Conservation (phyloP, 495 filamentous ascomycete genomes). For the Podospora pseudopauciseta region DNA sequence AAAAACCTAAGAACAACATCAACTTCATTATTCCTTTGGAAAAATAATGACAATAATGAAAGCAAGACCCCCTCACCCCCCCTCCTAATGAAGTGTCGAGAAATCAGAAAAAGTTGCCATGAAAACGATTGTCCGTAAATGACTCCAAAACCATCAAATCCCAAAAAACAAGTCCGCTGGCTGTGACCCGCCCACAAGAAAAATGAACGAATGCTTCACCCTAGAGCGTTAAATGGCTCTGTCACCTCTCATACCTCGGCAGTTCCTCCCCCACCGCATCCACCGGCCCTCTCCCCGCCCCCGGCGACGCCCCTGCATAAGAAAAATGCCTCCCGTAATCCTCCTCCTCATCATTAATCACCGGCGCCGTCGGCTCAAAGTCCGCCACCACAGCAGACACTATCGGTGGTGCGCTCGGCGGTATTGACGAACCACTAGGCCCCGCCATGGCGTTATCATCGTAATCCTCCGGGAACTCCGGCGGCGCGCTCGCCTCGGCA, state of each 20-base stretch:
- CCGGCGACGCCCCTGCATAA: slow-evolving; percentile 26
- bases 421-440: slow-evolving; percentile 14
- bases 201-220: background rate
- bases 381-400: slow-evolving; percentile 11
- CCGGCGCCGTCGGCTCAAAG: slow-evolving; percentile 60
- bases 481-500: slow-evolving; percentile 67
- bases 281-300: slow-evolving; percentile 20
- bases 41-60: background rate
- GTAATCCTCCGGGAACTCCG: slow-evolving; percentile 49
- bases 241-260: slow-evolving; percentile 34
- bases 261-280: slow-evolving; percentile 35
- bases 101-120: slow-evolving; percentile 1
- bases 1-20: background rate
- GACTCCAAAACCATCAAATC: background rate
- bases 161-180: background rate
- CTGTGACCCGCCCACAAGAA: background rate
- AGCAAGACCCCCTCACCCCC: background rate
- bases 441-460: slow-evolving; percentile 28
- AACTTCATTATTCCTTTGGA: background rate
- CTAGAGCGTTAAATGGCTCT: background rate
- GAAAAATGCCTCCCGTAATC: slow-evolving; percentile 41
- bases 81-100: background rate
- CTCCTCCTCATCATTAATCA: slow-evolving; percentile 56
- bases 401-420: slow-evolving; percentile 17
- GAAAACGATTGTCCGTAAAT: background rate